Percentiles rank a stretch among this genome's conserved stretches.
These are phyloP conservation scores for Podaxis sp. DNA, from an alignment of 768 basidiomycete genomes.

Conservation along the genomic window DNA sequence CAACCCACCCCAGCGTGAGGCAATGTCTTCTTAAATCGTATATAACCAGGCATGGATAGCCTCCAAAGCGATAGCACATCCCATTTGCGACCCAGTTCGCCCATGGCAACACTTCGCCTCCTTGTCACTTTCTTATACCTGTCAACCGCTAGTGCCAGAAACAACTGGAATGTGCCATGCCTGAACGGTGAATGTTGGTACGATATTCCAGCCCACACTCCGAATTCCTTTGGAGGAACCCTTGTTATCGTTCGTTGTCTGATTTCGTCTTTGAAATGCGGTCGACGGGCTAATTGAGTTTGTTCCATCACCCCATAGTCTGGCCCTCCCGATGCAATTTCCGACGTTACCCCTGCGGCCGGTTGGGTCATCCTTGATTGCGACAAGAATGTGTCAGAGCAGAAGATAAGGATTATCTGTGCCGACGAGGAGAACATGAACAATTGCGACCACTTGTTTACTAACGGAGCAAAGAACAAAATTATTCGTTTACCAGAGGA, in stretches of 20 bases:
- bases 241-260: constrained; percentile 16
- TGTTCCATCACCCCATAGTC: constrained; percentile 14
- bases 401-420: constrained; percentile 37
- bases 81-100: not conserved
- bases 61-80: not conserved
- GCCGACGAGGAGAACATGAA: constrained; percentile 21
- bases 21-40: too few relatives aligned
- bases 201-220: constrained; percentile 5
- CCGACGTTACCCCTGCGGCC: constrained; percentile 40
- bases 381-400: constrained; percentile 25
- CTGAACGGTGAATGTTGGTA: constrained; percentile 19
- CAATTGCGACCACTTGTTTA: constrained; percentile 22
- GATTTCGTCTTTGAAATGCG: too few relatives aligned
- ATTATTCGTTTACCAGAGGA: constrained; percentile 35
- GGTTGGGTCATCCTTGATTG: constrained; percentile 41
- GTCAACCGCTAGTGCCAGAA: constrained; percentile 22
- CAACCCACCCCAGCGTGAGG: too few relatives aligned
- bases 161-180: constrained; percentile 19
- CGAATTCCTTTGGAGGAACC: constrained; percentile 7
- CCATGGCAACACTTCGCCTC: not conserved
- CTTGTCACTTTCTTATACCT: not conserved
- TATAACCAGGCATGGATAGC: not conserved
- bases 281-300: not conserved
- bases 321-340: constrained; percentile 26
- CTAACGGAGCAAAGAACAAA: constrained; percentile 31